phyloP scores from a whole-genome alignment of 345 rosid genomes.

The Euphorbia peplus region DNA sequence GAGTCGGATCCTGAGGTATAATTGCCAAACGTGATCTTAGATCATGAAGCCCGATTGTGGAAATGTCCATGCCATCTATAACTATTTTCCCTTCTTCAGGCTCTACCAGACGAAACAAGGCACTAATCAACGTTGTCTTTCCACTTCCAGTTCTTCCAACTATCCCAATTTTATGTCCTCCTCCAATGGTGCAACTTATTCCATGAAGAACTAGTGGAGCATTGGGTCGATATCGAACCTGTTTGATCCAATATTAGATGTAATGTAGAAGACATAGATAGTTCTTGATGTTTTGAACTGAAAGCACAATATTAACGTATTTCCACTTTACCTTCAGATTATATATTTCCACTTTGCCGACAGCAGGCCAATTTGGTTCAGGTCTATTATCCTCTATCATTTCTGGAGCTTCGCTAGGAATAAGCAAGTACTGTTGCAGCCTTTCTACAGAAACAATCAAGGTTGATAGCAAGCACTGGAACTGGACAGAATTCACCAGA shows the following conservation, averaged over 20 bases:
- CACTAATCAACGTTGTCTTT: constrained; percentile 20
- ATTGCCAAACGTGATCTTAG: constrained; percentile 13
- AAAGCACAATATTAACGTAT: background rate
- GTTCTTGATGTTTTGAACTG: background rate
- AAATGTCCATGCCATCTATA: constrained; percentile 16
- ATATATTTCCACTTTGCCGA: constrained; percentile 22
- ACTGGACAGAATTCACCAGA: constrained; percentile 9
- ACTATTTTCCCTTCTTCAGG: constrained; percentile 13
- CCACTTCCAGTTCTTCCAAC: constrained; percentile 22
- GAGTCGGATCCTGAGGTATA: constrained; percentile 22
- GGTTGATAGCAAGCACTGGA: constrained; percentile 13
- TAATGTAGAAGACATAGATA: background rate
- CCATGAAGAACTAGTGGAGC: constrained; percentile 25
- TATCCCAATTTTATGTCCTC: constrained; percentile 10
- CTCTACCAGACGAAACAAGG: constrained; percentile 25
- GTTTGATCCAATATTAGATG: background rate
- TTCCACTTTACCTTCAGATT: constrained; percentile 13
- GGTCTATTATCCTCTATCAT: background rate
- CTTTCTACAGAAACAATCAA: constrained; percentile 26
- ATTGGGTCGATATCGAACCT: constrained; percentile 19
- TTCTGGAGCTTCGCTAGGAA: background rate
- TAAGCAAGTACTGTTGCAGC: background rate
- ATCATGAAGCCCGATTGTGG: constrained; percentile 27
- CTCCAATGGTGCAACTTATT: constrained; percentile 20
- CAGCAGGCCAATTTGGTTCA: background rate